phyloP scores from a whole-genome alignment of 2,329 filamentous ascomycete species.

The Trichoderma semiorbis region DNA sequence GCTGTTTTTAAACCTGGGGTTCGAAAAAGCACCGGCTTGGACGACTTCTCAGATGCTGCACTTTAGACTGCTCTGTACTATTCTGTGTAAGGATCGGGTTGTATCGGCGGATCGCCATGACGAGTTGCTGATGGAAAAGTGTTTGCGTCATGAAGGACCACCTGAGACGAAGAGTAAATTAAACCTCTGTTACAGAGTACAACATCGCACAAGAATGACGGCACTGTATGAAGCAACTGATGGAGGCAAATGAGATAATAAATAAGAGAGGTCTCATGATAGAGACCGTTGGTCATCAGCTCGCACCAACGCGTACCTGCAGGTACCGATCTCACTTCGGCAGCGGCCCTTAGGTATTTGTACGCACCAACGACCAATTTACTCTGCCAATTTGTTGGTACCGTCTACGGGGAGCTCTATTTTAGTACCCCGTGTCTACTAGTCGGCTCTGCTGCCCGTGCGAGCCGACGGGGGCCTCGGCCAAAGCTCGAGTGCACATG shows the following conservation, averaged over 20 bases:
- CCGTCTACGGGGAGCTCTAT: background rate
- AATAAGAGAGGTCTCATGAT: constrained; percentile 2
- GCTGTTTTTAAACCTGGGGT: background rate
- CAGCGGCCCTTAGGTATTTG: background rate
- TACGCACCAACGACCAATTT: background rate
- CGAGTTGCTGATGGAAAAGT: background rate
- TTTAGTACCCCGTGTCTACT: background rate
- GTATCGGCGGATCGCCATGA: background rate
- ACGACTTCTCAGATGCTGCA: background rate
- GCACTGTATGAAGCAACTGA: background rate
- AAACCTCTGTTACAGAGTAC: background rate
- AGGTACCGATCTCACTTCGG: background rate
- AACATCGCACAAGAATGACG: background rate
- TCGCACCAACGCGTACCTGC: background rate
- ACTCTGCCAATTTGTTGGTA: background rate
- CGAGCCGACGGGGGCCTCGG: constrained; percentile 13
- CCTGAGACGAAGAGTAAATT: background rate
- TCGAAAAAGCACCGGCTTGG: constrained; percentile 13
- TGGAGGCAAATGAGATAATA: background rate
- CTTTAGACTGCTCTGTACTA: background rate
- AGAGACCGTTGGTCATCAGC: background rate
- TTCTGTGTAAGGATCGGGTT: background rate
- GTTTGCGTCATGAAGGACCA: background rate
- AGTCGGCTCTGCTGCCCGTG: constrained; percentile 7
- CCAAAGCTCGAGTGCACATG: background rate